Evolutionary conservation across 345 rosid genomes (phyloP).

Genomic region (Eutrema yunnanense): DNA sequence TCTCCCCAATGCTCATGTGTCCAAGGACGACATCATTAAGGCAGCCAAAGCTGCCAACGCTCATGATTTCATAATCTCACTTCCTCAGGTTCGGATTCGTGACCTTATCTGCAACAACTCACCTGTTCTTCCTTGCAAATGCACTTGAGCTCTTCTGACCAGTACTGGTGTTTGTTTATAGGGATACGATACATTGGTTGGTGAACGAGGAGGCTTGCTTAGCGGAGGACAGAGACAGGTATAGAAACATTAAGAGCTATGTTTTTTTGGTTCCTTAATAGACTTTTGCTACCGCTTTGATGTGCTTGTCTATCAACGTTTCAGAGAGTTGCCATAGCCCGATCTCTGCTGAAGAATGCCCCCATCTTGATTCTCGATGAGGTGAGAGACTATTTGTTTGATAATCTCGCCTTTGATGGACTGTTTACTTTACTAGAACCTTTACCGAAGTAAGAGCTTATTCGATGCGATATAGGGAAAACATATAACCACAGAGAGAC

Average conservation of each 20-base stretch:
- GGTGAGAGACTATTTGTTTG: conserved; percentile 34
- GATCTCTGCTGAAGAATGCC: conserved; percentile 84
- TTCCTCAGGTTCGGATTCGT: conserved; percentile 62
- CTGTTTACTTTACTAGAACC: not conserved
- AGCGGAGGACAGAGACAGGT: conserved; percentile 99
- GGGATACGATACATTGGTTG: conserved; percentile 93
- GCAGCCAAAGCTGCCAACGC: conserved; percentile 98
- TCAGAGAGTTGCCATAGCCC: conserved; percentile 92
- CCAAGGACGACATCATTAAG: conserved; percentile 80
- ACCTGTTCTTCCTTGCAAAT: conserved; percentile 5
- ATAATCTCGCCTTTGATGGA: not conserved
- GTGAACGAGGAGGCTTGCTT: conserved; percentile 87
- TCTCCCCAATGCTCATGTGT: conserved; percentile 83
- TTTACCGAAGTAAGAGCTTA: not conserved
- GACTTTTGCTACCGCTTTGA: not conserved
- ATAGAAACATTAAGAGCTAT: conserved; percentile 1
- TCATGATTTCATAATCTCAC: conserved; percentile 86
- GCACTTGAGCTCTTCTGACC: conserved; percentile 5
- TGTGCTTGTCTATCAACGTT: conserved; percentile 6
- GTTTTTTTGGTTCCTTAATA: not conserved
- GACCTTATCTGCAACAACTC: not conserved
- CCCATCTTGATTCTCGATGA: conserved; percentile 83
- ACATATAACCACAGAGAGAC: not conserved
- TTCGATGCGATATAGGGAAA: not conserved
- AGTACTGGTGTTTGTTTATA: conserved; percentile 29